phyloP scores from a whole-genome alignment of 176 grass and related monocot genomes.

The Paspalum vaginatum region DNA sequence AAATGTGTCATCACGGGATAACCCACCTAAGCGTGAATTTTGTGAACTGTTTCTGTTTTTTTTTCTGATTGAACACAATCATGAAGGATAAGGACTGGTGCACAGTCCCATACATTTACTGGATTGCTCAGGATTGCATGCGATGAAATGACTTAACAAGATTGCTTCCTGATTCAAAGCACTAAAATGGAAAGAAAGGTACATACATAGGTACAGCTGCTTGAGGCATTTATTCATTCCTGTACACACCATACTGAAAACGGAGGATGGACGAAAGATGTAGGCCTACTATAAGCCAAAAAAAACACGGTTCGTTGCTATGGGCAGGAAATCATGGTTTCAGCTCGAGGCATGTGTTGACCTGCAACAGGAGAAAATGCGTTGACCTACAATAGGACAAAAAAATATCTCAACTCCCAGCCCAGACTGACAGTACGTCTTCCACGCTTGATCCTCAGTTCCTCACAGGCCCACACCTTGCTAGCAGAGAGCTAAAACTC shows the following conservation, averaged over 20 bases:
- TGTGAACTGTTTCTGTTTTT: not conserved
- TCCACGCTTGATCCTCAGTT: not conserved
- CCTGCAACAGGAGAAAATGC: not conserved
- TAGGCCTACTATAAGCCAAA: not conserved
- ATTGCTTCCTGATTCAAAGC: not conserved
- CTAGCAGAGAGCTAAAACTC: not conserved
- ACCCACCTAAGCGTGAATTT: conserved; percentile 1
- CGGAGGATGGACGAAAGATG: not conserved
- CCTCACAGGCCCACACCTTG: not conserved
- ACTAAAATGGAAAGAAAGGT: conserved; percentile 4
- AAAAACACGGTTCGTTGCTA: not conserved
- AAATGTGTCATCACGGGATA: not conserved
- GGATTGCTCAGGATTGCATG: not conserved
- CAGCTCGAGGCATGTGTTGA: not conserved
- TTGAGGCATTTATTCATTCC: not conserved
- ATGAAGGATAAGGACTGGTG: not conserved
- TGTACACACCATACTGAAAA: not conserved
- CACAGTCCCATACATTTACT: not conserved
- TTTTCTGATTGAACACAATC: not conserved
- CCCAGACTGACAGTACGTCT: not conserved
- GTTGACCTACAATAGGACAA: not conserved
- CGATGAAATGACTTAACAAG: not conserved
- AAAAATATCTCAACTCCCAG: not conserved
- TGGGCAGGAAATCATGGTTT: not conserved
- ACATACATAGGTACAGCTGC: not conserved